Percentiles rank a stretch among this genome's conserved stretches.
phyloP scores from a whole-genome alignment of 768 basidiomycete species.

The Gloeopeniophorella convolvens region DNA sequence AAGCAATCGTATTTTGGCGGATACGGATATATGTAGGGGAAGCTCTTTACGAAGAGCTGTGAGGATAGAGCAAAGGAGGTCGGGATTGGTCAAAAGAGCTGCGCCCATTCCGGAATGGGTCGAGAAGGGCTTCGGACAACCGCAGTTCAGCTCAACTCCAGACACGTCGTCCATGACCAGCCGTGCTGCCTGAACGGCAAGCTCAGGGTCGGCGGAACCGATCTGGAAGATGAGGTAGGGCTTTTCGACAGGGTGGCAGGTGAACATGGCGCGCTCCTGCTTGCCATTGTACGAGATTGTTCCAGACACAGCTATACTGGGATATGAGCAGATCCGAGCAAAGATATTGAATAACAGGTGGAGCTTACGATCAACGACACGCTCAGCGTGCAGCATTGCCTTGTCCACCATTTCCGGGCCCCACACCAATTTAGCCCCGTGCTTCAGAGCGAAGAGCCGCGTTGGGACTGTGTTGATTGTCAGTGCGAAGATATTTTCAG shows the following conservation, averaged over 20 bases:
- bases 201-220: conserved; percentile 81
- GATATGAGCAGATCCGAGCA: conserved; percentile 3
- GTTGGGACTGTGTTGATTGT: conserved; percentile 59
- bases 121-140: conserved; percentile 95
- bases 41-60: conserved; percentile 66
- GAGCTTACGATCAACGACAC: conserved; percentile 78
- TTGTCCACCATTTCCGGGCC: conserved; percentile 95
- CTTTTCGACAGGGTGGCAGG: conserved; percentile 91
- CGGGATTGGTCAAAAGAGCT: conserved; percentile 86
- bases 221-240: conserved; percentile 94
- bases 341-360: not conserved
- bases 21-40: conserved; percentile 76
- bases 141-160: conserved; percentile 95
- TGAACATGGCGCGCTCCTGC: conserved; percentile 72
- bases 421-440: conserved; percentile 94
- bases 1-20: conserved; percentile 88
- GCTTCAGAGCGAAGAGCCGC: conserved; percentile 78
- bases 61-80: conserved; percentile 85
- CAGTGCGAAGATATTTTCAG: not conserved
- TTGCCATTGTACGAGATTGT: conserved; percentile 83
- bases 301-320: conserved; percentile 65
- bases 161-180: conserved; percentile 83
- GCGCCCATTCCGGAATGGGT: conserved; percentile 96
- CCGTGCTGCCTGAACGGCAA: conserved; percentile 89
- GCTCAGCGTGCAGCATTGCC: conserved; percentile 80